Conservation (phyloP, 2,329 filamentous ascomycete species). For the Trichoderma breve region DNA sequence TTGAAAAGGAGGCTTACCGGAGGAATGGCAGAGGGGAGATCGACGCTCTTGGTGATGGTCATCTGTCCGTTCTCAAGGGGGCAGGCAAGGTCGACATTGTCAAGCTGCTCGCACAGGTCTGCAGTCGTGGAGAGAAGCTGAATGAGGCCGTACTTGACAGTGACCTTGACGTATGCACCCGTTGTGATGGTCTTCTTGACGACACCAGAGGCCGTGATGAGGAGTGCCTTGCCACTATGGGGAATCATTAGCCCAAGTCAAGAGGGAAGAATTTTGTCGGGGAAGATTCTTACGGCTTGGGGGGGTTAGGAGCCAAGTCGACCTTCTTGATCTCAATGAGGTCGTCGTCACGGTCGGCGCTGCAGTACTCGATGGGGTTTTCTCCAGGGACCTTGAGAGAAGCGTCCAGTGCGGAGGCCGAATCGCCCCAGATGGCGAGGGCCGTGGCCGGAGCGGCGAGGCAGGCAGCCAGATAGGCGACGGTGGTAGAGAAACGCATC, state of each 20-base stretch:
- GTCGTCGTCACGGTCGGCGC: conserved; percentile 62
- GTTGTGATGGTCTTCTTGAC: conserved; percentile 69
- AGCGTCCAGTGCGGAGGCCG: conserved; percentile 38
- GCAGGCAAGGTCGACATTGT: conserved; percentile 85
- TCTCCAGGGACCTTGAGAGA: conserved; percentile 73
- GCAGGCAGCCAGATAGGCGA: conserved; percentile 47
- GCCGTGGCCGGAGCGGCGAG: conserved; percentile 44
- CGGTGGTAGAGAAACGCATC: conserved; percentile 41
- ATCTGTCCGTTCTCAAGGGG: conserved; percentile 79
- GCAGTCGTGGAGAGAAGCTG: conserved; percentile 76
- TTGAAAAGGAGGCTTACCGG: conserved; percentile 60
- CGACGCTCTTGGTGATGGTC: conserved; percentile 73
- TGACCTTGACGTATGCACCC: conserved; percentile 77
- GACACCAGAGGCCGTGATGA: conserved; percentile 75
- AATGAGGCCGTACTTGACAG: conserved; percentile 94
- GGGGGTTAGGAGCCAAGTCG: conserved; percentile 82
- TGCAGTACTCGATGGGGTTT: conserved; percentile 80
- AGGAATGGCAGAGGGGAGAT: conserved; percentile 83
- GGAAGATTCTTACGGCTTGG: conserved; percentile 61
- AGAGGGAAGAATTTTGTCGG: neutral
- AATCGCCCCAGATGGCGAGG: conserved; percentile 41
- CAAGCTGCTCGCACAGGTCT: conserved; percentile 85
- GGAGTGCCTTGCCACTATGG: conserved; percentile 69
- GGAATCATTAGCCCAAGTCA: conserved; percentile 26
- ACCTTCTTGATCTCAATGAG: conserved; percentile 75